phyloP scores from a whole-genome alignment of 148 eudicot genomes.

The Amaranthus palmeri region DNA sequence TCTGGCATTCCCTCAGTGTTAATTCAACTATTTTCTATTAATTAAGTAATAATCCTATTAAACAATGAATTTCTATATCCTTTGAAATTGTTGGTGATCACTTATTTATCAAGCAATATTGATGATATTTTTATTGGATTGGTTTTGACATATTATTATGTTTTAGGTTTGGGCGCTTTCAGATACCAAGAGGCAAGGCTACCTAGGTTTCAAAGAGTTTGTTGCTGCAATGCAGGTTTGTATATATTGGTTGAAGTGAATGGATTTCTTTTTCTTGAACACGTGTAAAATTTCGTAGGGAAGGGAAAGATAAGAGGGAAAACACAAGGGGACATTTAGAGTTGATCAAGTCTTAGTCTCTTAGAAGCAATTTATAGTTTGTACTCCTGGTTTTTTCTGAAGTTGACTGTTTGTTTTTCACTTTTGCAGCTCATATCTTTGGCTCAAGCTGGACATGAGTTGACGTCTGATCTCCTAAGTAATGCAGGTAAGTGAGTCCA shows the following conservation, averaged over 20 bases:
- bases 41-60: no score
- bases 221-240: constrained; percentile 86
- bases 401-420: neutral
- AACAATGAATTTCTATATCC: neutral
- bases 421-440: constrained; percentile 53
- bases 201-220: constrained; percentile 64
- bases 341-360: no score
- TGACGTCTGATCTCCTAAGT: constrained; percentile 47
- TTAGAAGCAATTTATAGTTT: neutral
- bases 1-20: neutral
- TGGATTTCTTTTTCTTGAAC: neutral
- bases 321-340: no score
- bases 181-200: constrained; percentile 76
- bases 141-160: neutral
- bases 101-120: neutral
- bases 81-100: neutral
- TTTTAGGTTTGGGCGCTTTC: constrained; percentile 80
- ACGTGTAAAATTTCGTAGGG: neutral
- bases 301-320: no score
- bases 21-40: neutral
- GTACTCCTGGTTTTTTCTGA: neutral
- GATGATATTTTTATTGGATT: neutral
- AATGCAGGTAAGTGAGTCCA: constrained; percentile 22
- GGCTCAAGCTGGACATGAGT: constrained; percentile 75
- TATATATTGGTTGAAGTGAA: neutral